Evolutionary conservation across 176 grass and related monocot species (phyloP), one percentile per base, ranked within the genome.

Genomic region (Carex kokanica): DNA sequence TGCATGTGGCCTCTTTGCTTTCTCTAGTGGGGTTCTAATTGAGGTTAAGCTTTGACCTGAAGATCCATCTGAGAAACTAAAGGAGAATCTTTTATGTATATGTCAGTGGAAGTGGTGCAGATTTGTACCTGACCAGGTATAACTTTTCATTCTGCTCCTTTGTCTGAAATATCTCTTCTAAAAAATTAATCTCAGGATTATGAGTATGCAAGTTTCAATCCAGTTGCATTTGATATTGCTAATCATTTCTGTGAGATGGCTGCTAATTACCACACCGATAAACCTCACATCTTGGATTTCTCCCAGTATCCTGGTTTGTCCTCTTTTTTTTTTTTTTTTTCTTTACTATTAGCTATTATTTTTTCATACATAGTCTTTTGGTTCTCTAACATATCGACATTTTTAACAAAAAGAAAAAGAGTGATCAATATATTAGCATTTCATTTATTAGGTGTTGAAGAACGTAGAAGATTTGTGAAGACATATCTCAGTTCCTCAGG

Each of bases 191-290:
- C 84, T 18, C 83, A 99, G 96, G 96, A 99, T 60, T 99, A 95
- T 0, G 96, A 99, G 81, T 99, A 99, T 58, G 89, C 93, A 10
- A 99, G 96, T 83, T 95, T 93, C 65, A 99, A 99, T 59, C 96
- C 93, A 41, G 54, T 95, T 34, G 96, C 91, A 67, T 99, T 93
- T 78, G 96, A 99, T 88, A 82, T 99, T 78, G 96, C 93, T 41
- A 95, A 99, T 83, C 96, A 99, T 82, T 99, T 95, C 45, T 95
- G 96, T 81, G 96, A 99, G 89, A 93, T 99, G 91, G 72, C 91
- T 90, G 96, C 96, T 84, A 90, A 99, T 99, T 99, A 99, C 65
- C 96, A 99, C 85, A 85, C 78, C 0, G 71, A 62, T 14, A 90
- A 91, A 81, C 93, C 93, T 20, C 96, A 99, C 69, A 72, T 93